Evolutionary conservation across 352 stramenopile species (phyloP), one percentile per base, ranked within the genome.

Genomic region (Pythium dissimile): DNA sequence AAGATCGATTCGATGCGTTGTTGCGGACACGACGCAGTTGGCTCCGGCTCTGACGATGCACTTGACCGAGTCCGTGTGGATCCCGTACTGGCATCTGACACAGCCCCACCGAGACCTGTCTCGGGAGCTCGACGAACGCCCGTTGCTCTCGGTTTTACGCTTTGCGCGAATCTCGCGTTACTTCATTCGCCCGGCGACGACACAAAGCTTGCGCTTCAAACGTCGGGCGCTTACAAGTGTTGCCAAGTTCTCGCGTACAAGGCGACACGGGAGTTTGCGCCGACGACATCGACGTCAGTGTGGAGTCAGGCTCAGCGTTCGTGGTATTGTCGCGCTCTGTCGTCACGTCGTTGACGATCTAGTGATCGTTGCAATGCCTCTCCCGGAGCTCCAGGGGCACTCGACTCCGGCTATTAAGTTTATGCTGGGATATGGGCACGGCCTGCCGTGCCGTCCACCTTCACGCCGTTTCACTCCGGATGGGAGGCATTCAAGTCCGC

Each of bases 301-400:
- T 61, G 11, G 54, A 61, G 34, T 43, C 43, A n/a, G 54, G 43
- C 34, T 61, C 54, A 0, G 43, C 24, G 1, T 61, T 32, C 43
- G 16, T 61, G 53, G 54, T 24, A 39, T 39, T 23, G 24, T 61
- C 16, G 42, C 54, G 15, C 13, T 60, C 21, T 20, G 28, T 7
- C 31, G 11, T 3, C 39, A 51, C 31, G 20, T 28, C 15, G 23
- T 12, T 8, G 52, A 60, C 12, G 20, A 34, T 30, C 52, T 20
- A 5, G 21, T 52, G 7, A 26, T 46, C 31, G 52, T 38, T 12
- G 39, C 15, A 1, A 16, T 45, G 0, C 27, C 52, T 5, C 42
- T 60, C 7, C 4, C n/a, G 3, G 52, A 60, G 28, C 4, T 60
- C 15, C 28, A 45, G 26, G 0, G 3, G 15, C 5, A 18, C 28